A percentile compares a stretch with the other conserved stretches of the same genome.
These are phyloP conservation scores for Parasarocladium wereldwijsianum DNA, from an alignment of 2,329 filamentous ascomycete species.

Conservation along the genomic window DNA sequence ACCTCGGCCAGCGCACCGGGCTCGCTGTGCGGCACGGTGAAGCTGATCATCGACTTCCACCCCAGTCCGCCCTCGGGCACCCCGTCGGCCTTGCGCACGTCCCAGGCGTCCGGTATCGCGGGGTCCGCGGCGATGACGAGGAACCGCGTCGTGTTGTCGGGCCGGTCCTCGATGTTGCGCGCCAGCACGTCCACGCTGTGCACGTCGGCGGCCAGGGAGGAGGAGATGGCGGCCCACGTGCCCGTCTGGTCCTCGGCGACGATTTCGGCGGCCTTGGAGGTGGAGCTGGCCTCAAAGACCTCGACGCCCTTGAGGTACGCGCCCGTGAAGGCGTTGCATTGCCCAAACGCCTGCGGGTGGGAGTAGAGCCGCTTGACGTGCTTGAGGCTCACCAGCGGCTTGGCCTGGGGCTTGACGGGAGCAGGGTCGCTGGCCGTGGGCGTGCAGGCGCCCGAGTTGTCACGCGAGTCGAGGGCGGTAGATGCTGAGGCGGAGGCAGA, in stretches of 20 bases:
- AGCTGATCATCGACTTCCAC: constrained; percentile 64
- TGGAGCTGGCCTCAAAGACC: constrained; percentile 70
- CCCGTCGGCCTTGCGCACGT: constrained; percentile 10
- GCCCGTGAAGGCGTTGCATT: constrained; percentile 66
- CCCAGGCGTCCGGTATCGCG: constrained; percentile 11
- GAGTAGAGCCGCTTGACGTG: constrained; percentile 70
- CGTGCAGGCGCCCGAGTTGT: constrained; percentile 30
- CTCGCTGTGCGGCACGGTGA: constrained; percentile 62
- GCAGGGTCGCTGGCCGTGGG: constrained; percentile 31
- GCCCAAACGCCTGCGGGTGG: constrained; percentile 90
- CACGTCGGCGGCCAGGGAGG: constrained; percentile 54
- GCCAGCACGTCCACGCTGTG: constrained; percentile 57
- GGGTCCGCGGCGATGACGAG: constrained; percentile 41
- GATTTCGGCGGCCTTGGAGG: constrained; percentile 70
- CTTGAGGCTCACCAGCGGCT: constrained; percentile 35
- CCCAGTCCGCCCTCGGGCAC: constrained; percentile 7
- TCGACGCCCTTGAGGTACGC: constrained; percentile 59
- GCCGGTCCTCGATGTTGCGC: constrained; percentile 54
- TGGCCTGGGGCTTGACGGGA: constrained; percentile 27
- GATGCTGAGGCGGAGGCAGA: too few species aligned
- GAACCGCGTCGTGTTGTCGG: constrained; percentile 69
- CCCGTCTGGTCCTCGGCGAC: constrained; percentile 45
- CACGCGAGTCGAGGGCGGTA: constrained; percentile 5
- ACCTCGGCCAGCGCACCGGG: constrained; percentile 76
- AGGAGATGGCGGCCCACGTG: constrained; percentile 63